Base-by-base conservation (phyloP, 169 alveolate species). In the Cryptosporidium xiaoi region DNA sequence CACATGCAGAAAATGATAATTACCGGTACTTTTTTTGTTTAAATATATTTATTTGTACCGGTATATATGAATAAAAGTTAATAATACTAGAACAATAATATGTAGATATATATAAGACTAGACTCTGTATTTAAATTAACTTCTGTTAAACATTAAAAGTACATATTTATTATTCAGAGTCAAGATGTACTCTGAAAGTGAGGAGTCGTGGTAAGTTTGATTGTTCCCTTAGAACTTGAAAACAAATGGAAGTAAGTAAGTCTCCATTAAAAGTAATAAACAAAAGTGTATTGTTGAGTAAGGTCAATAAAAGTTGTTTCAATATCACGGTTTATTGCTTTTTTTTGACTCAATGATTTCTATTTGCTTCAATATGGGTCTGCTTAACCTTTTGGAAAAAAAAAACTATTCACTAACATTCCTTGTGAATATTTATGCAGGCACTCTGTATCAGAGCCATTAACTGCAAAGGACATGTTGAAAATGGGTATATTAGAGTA, bases 191-290 rank as follows among this genome's bases (percentile, higher is more conserved):
- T 77, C 87, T 20, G 87, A 77, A 4, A 62, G 87, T 20, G 87
- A 77, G 6, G 87, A 60, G 3, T 60, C 87, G 20, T 77, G 87
- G 87, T 77, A 77, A 10, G 87, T 62, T 77, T 40, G 0, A 6
- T 40, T 40, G 0, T 40, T 8, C 4, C 10, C 4, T 8, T 8
- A 8, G 0, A 8, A 40, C 10, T 8, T 40, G 48, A 40, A 40
- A 40, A 8, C 48, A 40, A 1, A 8, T 40, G 1, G 48, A 40
- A 40, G 1, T 8, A 40, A n/a, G n/a, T n/a, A n/a, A n/a, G n/a
- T n/a, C 10, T 40, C 48, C 10, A 8, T 8, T 6, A 40, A 40
- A 8, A 40, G 10, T 40, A 40, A 40, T 8, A 24, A 24, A 0
- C 27, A 24, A 24, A 24, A 24, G 27, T 24, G 27, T 24, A 24